Evolutionary conservation across 768 basidiomycete genomes (phyloP).

Genomic region (Boletellus emodensis): DNA sequence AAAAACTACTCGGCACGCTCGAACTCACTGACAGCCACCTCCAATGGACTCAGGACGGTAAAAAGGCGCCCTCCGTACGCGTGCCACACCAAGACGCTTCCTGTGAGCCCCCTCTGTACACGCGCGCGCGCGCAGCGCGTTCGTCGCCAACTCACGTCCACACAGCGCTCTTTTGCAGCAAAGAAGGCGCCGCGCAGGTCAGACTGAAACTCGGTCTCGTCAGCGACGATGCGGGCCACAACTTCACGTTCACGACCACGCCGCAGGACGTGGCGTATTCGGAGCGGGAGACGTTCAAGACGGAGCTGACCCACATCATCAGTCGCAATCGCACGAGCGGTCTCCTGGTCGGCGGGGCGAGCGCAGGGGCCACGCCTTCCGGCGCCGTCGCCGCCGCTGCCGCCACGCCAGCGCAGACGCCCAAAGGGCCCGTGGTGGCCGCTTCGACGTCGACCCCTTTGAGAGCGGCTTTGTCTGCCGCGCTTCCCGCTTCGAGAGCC

Average conservation of each 20-base stretch:
- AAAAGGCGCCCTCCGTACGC: constrained; percentile 58
- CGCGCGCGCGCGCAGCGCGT: neutral
- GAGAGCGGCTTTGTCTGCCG: constrained; percentile 33
- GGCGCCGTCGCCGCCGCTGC: constrained; percentile 2
- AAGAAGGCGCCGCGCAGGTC: constrained; percentile 77
- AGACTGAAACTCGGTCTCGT: constrained; percentile 70
- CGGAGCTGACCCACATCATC: constrained; percentile 72
- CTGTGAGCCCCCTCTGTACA: constrained; percentile 48
- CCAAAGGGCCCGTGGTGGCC: constrained; percentile 24
- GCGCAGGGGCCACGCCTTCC: neutral
- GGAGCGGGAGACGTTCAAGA: constrained; percentile 83
- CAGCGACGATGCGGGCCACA: constrained; percentile 70
- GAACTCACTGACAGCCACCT: constrained; percentile 70
- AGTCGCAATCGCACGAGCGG: constrained; percentile 57
- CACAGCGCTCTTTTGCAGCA: constrained; percentile 80
- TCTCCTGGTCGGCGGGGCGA: constrained; percentile 12
- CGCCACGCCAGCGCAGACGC: constrained; percentile 15
- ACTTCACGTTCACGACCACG: constrained; percentile 70
- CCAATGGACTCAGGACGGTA: constrained; percentile 77
- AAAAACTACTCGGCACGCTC: constrained; percentile 73
- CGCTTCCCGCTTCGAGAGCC: constrained; percentile 34
- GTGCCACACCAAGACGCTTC: constrained; percentile 57
- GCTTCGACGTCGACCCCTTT: constrained; percentile 12
- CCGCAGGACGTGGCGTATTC: constrained; percentile 56
- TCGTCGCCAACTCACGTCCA: neutral